Evolutionary conservation across 768 basidiomycete genomes (phyloP).

Genomic region (Sarcodon aspratus): DNA sequence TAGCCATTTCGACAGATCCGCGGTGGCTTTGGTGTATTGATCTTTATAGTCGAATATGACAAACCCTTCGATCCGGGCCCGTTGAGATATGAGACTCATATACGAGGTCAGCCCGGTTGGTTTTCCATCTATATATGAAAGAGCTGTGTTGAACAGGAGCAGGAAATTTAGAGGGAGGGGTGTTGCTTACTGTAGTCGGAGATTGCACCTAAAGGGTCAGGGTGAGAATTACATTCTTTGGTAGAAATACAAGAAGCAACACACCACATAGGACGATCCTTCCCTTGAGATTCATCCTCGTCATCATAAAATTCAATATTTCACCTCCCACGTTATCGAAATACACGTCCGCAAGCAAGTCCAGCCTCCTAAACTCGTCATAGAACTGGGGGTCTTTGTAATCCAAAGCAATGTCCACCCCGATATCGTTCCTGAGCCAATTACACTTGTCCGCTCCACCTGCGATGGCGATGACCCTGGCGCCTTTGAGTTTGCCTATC

Average conservation of each 20-base stretch:
- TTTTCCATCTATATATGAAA: slow-evolving; percentile 33
- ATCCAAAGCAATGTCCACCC: slow-evolving; percentile 74
- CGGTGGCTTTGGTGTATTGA: slow-evolving; percentile 45
- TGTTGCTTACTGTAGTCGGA: slow-evolving; percentile 61
- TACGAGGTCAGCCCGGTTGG: slow-evolving; percentile 63
- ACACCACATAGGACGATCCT: slow-evolving; percentile 74
- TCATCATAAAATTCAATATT: slow-evolving; percentile 69
- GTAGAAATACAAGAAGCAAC: slow-evolving; percentile 11
- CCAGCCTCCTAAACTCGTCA: slow-evolving; percentile 53
- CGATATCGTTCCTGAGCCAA: slow-evolving; percentile 75
- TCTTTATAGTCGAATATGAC: slow-evolving; percentile 63
- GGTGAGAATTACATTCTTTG: slow-evolving; percentile 1
- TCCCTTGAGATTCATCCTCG: slow-evolving; percentile 65
- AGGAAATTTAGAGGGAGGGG: neutral
- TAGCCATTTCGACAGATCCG: slow-evolving; percentile 46
- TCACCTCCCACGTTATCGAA: slow-evolving; percentile 82
- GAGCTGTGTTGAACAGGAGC: neutral
- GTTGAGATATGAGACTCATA: slow-evolving; percentile 56
- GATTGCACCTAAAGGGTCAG: slow-evolving; percentile 52
- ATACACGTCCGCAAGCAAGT: slow-evolving; percentile 74
- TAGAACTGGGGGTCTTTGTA: slow-evolving; percentile 74
- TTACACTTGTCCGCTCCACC: slow-evolving; percentile 75
- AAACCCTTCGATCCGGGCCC: slow-evolving; percentile 79
- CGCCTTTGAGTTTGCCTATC: slow-evolving; percentile 67
- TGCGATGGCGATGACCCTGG: slow-evolving; percentile 81